Evolutionary conservation across 2,329 filamentous ascomycete species (phyloP).

Genomic region (Aspergillus sp.): DNA sequence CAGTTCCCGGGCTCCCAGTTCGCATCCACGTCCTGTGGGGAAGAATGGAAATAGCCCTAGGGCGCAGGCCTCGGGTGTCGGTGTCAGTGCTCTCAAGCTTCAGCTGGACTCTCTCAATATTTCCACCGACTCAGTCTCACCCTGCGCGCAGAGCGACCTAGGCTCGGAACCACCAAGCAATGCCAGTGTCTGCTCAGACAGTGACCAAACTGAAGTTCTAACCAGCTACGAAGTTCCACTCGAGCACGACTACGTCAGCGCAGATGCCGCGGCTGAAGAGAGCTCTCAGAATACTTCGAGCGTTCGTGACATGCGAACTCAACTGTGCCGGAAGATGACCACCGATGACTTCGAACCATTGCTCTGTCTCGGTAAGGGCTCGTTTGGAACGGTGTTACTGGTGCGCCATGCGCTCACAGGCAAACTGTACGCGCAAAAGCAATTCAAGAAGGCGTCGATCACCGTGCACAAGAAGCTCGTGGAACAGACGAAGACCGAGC

Average conservation of each 20-base stretch:
- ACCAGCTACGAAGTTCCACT: slow-evolving; percentile 84
- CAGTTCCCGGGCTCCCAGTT: slow-evolving; percentile 34
- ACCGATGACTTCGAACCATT: slow-evolving; percentile 86
- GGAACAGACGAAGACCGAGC: slow-evolving; percentile 96
- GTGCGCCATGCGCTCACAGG: slow-evolving; percentile 88
- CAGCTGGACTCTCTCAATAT: slow-evolving; percentile 78
- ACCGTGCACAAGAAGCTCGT: slow-evolving; percentile 94
- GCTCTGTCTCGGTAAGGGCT: slow-evolving; percentile 91
- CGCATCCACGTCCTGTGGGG: slow-evolving; percentile 27
- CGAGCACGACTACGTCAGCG: slow-evolving; percentile 79
- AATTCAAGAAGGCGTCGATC: slow-evolving; percentile 94
- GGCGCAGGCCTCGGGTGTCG: slow-evolving; percentile 56
- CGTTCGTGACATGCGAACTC: slow-evolving; percentile 53
- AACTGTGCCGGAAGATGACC: slow-evolving; percentile 76
- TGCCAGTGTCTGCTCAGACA: slow-evolving; percentile 60
- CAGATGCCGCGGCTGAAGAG: slow-evolving; percentile 44
- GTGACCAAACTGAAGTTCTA: slow-evolving; percentile 66
- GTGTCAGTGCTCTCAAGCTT: slow-evolving; percentile 78
- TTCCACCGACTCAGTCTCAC: slow-evolving; percentile 58
- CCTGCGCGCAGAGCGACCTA: slow-evolving; percentile 52
- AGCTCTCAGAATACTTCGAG: slow-evolving; percentile 45
- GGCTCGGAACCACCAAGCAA: slow-evolving; percentile 52
- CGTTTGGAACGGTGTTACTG: slow-evolving; percentile 90
- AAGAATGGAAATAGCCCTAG: slow-evolving; percentile 44
- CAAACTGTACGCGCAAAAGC: slow-evolving; percentile 92